Evolutionary conservation across 371 early-diverging fungal species (phyloP), one percentile per base, ranked within the genome.

Genomic region (Syncephalastrum sp.): DNA sequence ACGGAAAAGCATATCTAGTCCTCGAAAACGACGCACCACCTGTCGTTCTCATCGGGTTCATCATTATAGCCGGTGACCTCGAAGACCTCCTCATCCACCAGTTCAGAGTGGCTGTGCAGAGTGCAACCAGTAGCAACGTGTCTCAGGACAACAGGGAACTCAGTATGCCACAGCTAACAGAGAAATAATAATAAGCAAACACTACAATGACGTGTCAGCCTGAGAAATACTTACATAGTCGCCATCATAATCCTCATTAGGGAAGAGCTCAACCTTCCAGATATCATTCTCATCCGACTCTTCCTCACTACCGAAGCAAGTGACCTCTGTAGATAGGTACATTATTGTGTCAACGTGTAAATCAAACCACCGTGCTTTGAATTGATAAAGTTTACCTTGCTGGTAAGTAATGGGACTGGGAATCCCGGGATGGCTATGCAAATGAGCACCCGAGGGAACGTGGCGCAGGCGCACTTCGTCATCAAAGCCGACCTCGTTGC

Each of bases 351-450:
- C 38, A 29, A 29, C 7, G 29, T 29, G 2, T 10, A 33, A 5
- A 10, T 33, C 38, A 33, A 33, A 33, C 38, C 38, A 33, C 1
- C 38, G 8, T 33, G 10, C 0, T 33, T 12, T 3, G 8, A 33
- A 33, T 33, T 8, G 2, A 10, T 2, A 10, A 10, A 33, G 38
- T 12, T 10, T 33, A 33, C 38, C 38, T 60, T 87, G 85, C 65
- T 85, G 85, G 23, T 61, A 69, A 23, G 83, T 75, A 47, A 68
- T 59, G 42, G 83, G 82, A 47, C 82, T 79, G 1, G 46, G 57
- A 61, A 74, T 63, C 47, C 70, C 79, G 14, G 67, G 65, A 61
- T 87, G 87, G 21, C 83, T 82, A 65, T 85, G 87, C 42, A 85
- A 62, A 56, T 84, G 75, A 25, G 69, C 54, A 16, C 81, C 64